Base-by-base conservation (phyloP, 129 eudicot species). In the Lactuca sativa region DNA sequence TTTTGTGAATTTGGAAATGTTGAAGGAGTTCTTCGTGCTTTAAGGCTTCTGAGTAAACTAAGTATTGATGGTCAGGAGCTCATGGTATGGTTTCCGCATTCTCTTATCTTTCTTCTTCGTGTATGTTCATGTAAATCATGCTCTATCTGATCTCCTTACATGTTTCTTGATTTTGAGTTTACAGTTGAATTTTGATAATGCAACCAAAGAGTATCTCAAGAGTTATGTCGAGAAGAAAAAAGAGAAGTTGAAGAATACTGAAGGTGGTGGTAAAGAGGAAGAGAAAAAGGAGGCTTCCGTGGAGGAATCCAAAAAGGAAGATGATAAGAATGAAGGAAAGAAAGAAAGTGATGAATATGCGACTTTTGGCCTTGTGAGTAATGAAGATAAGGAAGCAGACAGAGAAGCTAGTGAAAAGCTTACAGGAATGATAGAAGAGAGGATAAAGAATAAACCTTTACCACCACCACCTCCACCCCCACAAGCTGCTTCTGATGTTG, bases 391-490 rank as follows among this genome's bases (percentile, higher is more conserved):
- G 57, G 87, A 80, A 74, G 95, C 96, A 70, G 99, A 95, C 33
- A 70, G 70, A 64, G 95, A 85, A 74, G 96, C 93, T 67, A 51
- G 56, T 59, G 99, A 87, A 78, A 95, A 90, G 84, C 77, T 88
- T 71, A 70, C 74, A 18, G 78, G 58, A 36, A 90, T 90, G 90
- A 68, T 95, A 69, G 99, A 95, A 81, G 99, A 95, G 74, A 84
- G 99, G 78, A 37, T 90, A 73, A 90, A 80, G 83, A 87, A 75
- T 64, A 88, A 80, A 62, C 97, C 97, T 64, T 74, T 86, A 57
- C 99, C 99, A 16, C 99, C 99, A 15, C 99, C 99, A 47, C 99
- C 99, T 5, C 88, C 95, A 47, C 91, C 80, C 4, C 85, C 97
- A 12, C 86, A 81, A 69, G 74, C 43, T 3, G 74, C 85, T 33